Conservation (phyloP, 225 moss, liverwort and hornwort species). For the Rhytidiadelphus loreus region DNA sequence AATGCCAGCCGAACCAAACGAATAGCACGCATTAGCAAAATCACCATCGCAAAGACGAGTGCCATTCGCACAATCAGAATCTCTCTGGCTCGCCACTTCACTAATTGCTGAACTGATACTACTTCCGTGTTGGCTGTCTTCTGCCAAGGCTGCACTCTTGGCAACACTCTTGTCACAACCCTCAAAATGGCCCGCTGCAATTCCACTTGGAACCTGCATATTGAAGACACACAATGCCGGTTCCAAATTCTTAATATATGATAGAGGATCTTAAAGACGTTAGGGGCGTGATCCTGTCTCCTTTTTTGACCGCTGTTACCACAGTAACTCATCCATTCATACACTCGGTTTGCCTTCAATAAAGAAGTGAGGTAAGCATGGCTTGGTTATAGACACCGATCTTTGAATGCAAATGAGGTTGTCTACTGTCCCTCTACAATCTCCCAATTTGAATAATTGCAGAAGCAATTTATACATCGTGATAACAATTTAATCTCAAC, state of each 20-base stretch:
- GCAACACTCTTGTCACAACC: constrained; percentile 29
- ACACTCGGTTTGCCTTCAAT: background rate
- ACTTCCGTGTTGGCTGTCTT: constrained; percentile 41
- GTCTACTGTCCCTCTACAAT: background rate
- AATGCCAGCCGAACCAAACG: constrained; percentile 32
- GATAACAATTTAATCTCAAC: background rate
- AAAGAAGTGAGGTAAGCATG: background rate
- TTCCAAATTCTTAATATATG: background rate
- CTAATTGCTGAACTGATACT: constrained; percentile 24
- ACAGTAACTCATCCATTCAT: background rate
- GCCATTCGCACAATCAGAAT: constrained; percentile 32
- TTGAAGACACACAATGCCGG: background rate
- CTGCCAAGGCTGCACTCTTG: constrained; percentile 48
- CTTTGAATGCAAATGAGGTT: background rate
- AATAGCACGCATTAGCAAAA: constrained; percentile 33
- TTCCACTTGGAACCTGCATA: constrained; percentile 56
- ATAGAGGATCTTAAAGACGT: background rate
- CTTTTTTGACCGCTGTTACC: background rate
- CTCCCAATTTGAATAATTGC: too few relatives aligned
- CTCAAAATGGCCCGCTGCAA: constrained; percentile 46
- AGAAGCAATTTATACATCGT: too few relatives aligned
- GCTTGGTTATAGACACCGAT: background rate
- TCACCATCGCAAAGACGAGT: constrained; percentile 25
- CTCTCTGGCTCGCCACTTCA: constrained; percentile 37
- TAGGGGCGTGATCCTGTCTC: background rate